Percentiles rank a stretch among this genome's conserved stretches.
Evolutionary conservation across 495 filamentous ascomycete species (phyloP).

Genomic region (Lasiosphaeriaceae sp.): DNA sequence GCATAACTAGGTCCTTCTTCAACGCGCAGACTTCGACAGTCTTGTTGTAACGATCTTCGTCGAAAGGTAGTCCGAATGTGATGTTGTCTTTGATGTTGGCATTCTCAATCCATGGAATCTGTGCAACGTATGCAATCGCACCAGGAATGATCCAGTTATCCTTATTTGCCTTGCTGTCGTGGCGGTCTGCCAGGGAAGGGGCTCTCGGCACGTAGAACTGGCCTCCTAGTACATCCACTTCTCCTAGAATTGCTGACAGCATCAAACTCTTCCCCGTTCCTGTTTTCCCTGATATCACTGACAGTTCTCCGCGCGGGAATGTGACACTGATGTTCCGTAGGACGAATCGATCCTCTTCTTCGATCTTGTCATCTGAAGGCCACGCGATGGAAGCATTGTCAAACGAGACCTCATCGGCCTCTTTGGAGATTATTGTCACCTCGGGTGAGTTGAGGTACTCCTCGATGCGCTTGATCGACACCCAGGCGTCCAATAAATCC

Average conservation of each 20-base stretch:
- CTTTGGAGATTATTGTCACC: conserved; percentile 52
- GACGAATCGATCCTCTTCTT: conserved; percentile 55
- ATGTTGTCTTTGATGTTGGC: conserved; percentile 73
- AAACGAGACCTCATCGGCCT: conserved; percentile 59
- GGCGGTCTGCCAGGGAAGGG: conserved; percentile 41
- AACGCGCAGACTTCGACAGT: conserved; percentile 68
- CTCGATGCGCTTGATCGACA: conserved; percentile 71
- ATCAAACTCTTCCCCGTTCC: conserved; percentile 67
- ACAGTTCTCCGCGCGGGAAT: conserved; percentile 65
- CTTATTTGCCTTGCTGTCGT: conserved; percentile 55
- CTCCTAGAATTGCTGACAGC: conserved; percentile 61
- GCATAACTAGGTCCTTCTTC: conserved; percentile 68
- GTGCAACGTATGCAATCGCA: conserved; percentile 71
- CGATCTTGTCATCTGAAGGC: conserved; percentile 56
- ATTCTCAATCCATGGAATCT: conserved; percentile 86
- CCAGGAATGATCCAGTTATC: conserved; percentile 68
- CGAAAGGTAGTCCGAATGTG: conserved; percentile 66
- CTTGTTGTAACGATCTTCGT: conserved; percentile 59
- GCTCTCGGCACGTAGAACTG: conserved; percentile 48
- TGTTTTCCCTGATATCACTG: conserved; percentile 65
- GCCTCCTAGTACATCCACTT: conserved; percentile 55
- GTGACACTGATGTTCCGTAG: conserved; percentile 59
- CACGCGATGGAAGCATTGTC: conserved; percentile 69
- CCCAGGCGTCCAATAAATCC: conserved; percentile 63
- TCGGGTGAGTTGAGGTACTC: conserved; percentile 67